Conservation (phyloP, 2,329 filamentous ascomycete species). For the Aspergillus texensis region DNA sequence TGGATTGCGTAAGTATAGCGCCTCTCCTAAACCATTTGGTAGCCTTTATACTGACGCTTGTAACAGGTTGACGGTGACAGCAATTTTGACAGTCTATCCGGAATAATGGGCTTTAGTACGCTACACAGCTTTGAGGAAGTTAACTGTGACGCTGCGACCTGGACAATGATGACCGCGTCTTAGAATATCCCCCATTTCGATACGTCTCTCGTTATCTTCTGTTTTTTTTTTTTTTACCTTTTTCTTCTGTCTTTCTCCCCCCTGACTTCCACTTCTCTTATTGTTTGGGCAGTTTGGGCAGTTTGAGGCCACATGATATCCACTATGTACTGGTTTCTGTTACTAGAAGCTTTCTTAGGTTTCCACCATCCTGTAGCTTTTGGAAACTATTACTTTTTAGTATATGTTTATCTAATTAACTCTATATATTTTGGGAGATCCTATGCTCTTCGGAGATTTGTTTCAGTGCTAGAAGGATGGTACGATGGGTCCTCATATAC, state of each 20-base stretch:
- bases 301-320: slow-evolving; percentile 13
- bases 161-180: slow-evolving; percentile 56
- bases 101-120: slow-evolving; percentile 74
- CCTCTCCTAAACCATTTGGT: slow-evolving; percentile 7
- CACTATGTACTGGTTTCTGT: slow-evolving; percentile 13
- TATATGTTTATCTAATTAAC: neutral
- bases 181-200: slow-evolving; percentile 18
- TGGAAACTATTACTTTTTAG: neutral
- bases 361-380: neutral
- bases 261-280: neutral
- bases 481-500: neutral
- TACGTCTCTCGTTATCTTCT: slow-evolving; percentile 5
- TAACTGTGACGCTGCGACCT: slow-evolving; percentile 66
- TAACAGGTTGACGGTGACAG: slow-evolving; percentile 70
- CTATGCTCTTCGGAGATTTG: neutral
- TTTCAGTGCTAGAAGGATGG: neutral
- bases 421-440: neutral
- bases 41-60: slow-evolving; percentile 27
- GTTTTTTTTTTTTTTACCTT: neutral
- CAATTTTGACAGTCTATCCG: slow-evolving; percentile 70
- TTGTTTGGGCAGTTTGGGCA: slow-evolving; percentile 1
- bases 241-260: neutral
- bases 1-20: slow-evolving; percentile 72
- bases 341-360: slow-evolving; percentile 1
- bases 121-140: slow-evolving; percentile 82